Percentiles rank a stretch among this genome's conserved stretches.
Conservation (phyloP, 345 rosid species). For the Eucalyptus tenuipes region DNA sequence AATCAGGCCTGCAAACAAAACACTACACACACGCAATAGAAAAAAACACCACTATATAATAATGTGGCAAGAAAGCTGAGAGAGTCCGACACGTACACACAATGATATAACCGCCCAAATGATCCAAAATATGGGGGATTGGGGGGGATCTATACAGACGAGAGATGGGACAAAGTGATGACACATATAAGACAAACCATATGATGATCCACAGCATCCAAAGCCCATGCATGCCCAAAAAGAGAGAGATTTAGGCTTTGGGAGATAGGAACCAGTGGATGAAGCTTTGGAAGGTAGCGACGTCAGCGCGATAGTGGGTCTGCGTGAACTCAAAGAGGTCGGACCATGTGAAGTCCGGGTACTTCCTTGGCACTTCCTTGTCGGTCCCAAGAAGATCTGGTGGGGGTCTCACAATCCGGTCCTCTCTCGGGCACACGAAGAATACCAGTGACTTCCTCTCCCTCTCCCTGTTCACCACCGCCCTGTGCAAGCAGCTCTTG, state of each 20-base stretch:
- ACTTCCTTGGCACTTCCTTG: slow-evolving; percentile 20
- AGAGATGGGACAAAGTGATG: not conserved
- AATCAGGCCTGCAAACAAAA: not conserved
- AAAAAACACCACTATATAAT: not conserved
- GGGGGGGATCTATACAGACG: not conserved
- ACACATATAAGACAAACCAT: not conserved
- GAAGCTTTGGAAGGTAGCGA: slow-evolving; percentile 29
- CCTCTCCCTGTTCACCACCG: slow-evolving; percentile 42
- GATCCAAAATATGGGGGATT: not conserved
- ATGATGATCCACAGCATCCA: not conserved
- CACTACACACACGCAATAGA: not conserved
- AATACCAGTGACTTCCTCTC: slow-evolving; percentile 49
- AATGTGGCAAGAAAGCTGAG: not conserved
- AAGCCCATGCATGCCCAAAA: not conserved
- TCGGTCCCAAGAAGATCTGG: slow-evolving; percentile 16
- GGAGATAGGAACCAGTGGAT: slow-evolving; percentile 13
- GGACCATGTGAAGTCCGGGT: slow-evolving; percentile 86
- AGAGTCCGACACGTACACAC: not conserved
- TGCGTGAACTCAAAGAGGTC: slow-evolving; percentile 47
- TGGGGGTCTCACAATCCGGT: slow-evolving; percentile 63
- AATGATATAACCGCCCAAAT: not conserved
- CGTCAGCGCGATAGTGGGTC: slow-evolving; percentile 35
- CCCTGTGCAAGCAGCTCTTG: slow-evolving; percentile 68
- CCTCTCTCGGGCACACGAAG: slow-evolving; percentile 46
- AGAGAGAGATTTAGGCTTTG: not conserved